Base-by-base conservation (phyloP, 306 rosid species). In the Echinosophora koreensis region DNA sequence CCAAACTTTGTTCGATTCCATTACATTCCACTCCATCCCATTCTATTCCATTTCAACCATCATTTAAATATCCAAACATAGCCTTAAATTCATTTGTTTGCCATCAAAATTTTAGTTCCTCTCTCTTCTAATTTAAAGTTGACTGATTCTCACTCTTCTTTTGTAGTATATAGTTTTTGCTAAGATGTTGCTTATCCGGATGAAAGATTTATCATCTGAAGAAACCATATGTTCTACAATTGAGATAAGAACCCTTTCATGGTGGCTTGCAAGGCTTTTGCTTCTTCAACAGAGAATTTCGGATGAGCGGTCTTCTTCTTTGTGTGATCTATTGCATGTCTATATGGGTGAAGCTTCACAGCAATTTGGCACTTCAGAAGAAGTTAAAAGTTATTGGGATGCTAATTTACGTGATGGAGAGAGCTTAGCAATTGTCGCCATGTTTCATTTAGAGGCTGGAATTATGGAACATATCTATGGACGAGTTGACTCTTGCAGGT, bases 401-500 rank as follows among this genome's bases (percentile, higher is more conserved):
- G 71, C 71, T 60, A 57, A 55, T 76, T 84, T 95, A 69, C 66
- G 0, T 14, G 76, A 83, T 27, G 81, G 86, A 5, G 97, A 95
- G 82, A 87, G 85, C 55, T 77, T 41, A 6, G 76, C 66, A 50
- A 85, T 95, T 68, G 90, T 87, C 77, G 90, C 97, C 17, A 63
- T 87, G 87, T 73, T 87, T 88, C 85, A 84, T 80, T 77, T 95
- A 71, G 98, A 95, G 82, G 93, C 97, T 82, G 98, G 97, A 22
- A 81, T 90, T 28, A 81, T 92, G 91, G 97, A 95, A 84, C 88
- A 88, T 85, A 71, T 41, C 41, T 95, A 90, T 72, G 93, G 93
- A 27, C 86, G 97, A 82, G 97, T 90, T 74, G 97, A 95, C 82
- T 74, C 97, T 78, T 92, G 98, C 92, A 88, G 92, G 98, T 89